These are phyloP conservation scores for Volvariella surrecta DNA, from an alignment of 1,284 basidiomycete genomes.

Conservation along the genomic window DNA sequence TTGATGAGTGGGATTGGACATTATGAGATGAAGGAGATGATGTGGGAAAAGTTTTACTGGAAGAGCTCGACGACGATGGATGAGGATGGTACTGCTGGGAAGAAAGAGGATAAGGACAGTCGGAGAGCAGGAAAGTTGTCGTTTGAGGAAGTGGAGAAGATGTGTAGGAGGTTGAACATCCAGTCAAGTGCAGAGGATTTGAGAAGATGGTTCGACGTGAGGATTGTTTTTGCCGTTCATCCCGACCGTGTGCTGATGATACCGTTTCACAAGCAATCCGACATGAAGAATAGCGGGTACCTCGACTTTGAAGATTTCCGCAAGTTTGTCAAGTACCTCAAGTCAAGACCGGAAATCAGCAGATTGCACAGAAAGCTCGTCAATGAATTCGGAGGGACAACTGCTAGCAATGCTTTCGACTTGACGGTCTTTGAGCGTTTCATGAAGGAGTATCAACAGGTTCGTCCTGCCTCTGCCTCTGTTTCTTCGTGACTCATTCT, in stretches of 20 bases:
- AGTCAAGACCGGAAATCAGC: constrained; percentile 77
- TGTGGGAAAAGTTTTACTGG: constrained; percentile 87
- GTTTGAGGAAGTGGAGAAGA: constrained; percentile 65
- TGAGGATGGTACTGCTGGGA: neutral
- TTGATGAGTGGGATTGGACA: constrained; percentile 62
- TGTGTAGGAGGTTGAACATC: constrained; percentile 75
- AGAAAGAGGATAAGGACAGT: constrained; percentile 39
- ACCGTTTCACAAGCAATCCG: constrained; percentile 47
- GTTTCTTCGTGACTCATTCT: neutral
- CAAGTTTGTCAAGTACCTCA: constrained; percentile 77
- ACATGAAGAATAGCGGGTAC: constrained; percentile 50
- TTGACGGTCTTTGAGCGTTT: constrained; percentile 57
- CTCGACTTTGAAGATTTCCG: constrained; percentile 83
- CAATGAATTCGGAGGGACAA: constrained; percentile 9
- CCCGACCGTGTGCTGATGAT: neutral
- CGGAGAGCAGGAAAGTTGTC: neutral
- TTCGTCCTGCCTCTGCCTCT: constrained; percentile 17
- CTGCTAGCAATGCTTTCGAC: constrained; percentile 35
- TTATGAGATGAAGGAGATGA: constrained; percentile 51
- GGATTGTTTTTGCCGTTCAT: constrained; percentile 10
- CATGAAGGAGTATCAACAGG: constrained; percentile 61
- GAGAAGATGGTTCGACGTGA: constrained; percentile 56
- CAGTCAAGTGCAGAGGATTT: constrained; percentile 52
- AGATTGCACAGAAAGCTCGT: constrained; percentile 49
- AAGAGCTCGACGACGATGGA: constrained; percentile 60